Conservation (phyloP, 805 yeast genomes). For the Ogataea paraovalis region DNA sequence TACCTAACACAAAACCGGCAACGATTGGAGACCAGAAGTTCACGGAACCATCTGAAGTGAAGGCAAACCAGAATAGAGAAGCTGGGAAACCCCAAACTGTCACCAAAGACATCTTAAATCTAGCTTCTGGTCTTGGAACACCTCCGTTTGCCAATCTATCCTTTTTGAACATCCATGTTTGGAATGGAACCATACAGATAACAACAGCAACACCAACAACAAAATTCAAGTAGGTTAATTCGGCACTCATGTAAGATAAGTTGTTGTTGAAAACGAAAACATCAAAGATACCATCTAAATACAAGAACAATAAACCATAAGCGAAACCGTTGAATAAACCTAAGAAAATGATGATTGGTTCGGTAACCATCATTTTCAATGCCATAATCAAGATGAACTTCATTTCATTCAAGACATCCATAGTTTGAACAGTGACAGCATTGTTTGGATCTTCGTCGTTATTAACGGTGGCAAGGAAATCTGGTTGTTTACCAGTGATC, state of each 20-base stretch:
- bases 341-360: conserved; percentile 32
- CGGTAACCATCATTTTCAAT: conserved; percentile 31
- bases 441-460: conserved; percentile 12
- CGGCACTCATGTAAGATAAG: conserved; percentile 30
- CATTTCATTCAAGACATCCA: conserved; percentile 26
- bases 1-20: conserved; percentile 31
- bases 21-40: conserved; percentile 34
- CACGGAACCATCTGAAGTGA: conserved; percentile 29
- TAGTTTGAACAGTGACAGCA: conserved; percentile 23
- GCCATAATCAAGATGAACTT: conserved; percentile 30
- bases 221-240: conserved; percentile 32
- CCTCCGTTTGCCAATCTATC: conserved; percentile 32
- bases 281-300: conserved; percentile 34
- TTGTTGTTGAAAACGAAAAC: conserved; percentile 33
- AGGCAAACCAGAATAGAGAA: conserved; percentile 34
- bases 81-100: conserved; percentile 36
- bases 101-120: conserved; percentile 31
- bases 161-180: conserved; percentile 28
- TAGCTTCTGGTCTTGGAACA: conserved; percentile 32
- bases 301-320: conserved; percentile 33
- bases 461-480: conserved; percentile 16
- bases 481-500: conserved; percentile 18
- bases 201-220: conserved; percentile 32
- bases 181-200: conserved; percentile 28
- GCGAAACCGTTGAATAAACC: conserved; percentile 35